Base-by-base conservation (phyloP, 2,329 filamentous ascomycete species). In the Phialophora chinensis region DNA sequence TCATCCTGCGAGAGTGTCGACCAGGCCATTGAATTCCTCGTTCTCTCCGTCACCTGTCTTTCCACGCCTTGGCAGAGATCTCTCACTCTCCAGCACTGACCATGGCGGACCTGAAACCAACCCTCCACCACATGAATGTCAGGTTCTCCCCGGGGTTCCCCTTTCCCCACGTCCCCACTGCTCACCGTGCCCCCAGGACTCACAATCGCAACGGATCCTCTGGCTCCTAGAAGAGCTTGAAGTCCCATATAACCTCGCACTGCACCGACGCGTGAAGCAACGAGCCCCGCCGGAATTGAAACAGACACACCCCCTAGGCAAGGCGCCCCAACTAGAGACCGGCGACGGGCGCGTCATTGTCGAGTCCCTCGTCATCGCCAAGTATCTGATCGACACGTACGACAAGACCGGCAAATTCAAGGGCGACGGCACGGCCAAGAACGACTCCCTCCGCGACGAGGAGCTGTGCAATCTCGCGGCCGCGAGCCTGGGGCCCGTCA, bases 201-300 rank as follows among this genome's bases (percentile, higher is more conserved):
- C 92, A 62, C 90, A 92, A 72, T 88, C 91, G 14, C 91, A 96
- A 78, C 88, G 91, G 69, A 90, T 93, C 66, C 82, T 95, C 54
- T 96, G 91, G 91, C 88, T 96, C 5, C 86, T 96, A 53, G 91
- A 94, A 76, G 92, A 94, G 78, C 88, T 95, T 69, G 85, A 90
- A 54, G 78, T 96, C 35, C 85, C 89, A 38, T 97, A 96, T 78
- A 87, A 93, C 67, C 80, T 97, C 66, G 87, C 93, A 73, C 84
- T 90, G 62, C 94, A 90, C 83, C 91, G 91, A 77, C 90, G 93
- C 20, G 50, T 60, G 17, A 54, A 89, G 62, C 84, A 82, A 72
- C 62, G 72, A 31, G 82, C 91, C 17, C 93, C 93, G 1, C 81
- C 86, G 0, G 90, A 91, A 73, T 84, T 97, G 49, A 89, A 90